Base-by-base conservation (phyloP, 2,329 filamentous ascomycete genomes). In the Colletotrichum australisinense region DNA sequence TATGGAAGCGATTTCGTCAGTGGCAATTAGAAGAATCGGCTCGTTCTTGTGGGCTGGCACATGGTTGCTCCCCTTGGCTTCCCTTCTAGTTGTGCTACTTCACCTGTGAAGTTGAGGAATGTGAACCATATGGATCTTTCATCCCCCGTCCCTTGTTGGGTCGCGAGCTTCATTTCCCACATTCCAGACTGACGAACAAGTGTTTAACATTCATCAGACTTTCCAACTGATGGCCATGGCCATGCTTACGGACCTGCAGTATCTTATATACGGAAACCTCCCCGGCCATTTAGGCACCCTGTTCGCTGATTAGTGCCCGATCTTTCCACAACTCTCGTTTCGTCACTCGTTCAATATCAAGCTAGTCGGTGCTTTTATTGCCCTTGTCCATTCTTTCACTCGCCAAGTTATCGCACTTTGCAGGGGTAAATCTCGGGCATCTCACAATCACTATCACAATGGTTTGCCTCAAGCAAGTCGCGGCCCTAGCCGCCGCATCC, bases 401-500 rank as follows among this genome's bases (percentile, higher is more conserved):
- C 19, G 19, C 11, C 56, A 16, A 22, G 19, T 38, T 24, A 4
- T 7, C 5, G 22, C 35, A 22, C 19, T 66, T 24, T 24, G 11
- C 24, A 22, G 32, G 42, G 42, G 42, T 49, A 7, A 49, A 7
- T 49, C 19, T n/a, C n/a, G 42, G 42, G 42, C 19, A 49, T 8
- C 42, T 49, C 3, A 19, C 42, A 49, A n/a, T 12, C 12, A 12
- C n/a, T 5, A 11, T 7, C 32, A 72, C 28, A 7, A 72, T 72
- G 64, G 35, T 68, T 8, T 30, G 49, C 26, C n/a, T 24, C 5
- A 72, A 58, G 49, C 57, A 68, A 42, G 64, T 38, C 7, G 64
- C n/a, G n/a, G 52, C 28, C 19, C 11, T 72, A 14, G 69, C 52
- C 16, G 58, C 57, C 19, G 49, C 65, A 16, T 67, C 69, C 35